Percentiles rank a stretch among this genome's conserved stretches.
Conservation (phyloP, 1,139 yeast species). For the Pichia sp. region DNA sequence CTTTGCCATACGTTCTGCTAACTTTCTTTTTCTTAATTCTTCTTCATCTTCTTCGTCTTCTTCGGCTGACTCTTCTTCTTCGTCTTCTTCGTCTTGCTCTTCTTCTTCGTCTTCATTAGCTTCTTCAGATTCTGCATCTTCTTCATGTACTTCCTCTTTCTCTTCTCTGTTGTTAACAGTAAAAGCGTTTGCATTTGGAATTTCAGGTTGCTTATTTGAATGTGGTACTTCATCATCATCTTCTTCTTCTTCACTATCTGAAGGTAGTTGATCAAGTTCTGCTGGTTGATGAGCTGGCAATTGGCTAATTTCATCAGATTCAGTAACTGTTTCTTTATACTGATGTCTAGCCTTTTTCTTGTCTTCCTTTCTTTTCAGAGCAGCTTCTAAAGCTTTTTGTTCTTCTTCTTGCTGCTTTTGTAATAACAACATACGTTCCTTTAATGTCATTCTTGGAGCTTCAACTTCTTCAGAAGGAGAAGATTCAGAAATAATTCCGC, state of each 20-base stretch:
- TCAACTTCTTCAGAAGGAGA: slow-evolving; percentile 40
- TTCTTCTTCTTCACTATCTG: slow-evolving; percentile 10
- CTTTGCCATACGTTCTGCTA: slow-evolving; percentile 94
- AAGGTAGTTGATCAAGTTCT: not conserved
- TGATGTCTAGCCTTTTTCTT: slow-evolving; percentile 37
- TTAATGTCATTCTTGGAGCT: slow-evolving; percentile 71
- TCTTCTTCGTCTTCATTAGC: slow-evolving; percentile 40
- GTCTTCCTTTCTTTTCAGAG: slow-evolving; percentile 51
- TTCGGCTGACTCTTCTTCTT: slow-evolving; percentile 30
- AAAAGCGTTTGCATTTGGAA: too few species aligned
- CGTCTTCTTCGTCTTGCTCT: slow-evolving; percentile 29
- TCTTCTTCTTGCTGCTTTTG: slow-evolving; percentile 81
- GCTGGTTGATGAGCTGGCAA: not conserved
- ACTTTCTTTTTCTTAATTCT: slow-evolving; percentile 68
- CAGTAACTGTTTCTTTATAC: not conserved
- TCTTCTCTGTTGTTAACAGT: too few species aligned
- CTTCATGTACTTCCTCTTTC: slow-evolving; percentile 13
- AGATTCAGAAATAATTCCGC: slow-evolving; percentile 19
- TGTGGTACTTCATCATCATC: slow-evolving; percentile 15
- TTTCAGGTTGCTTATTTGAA: too few species aligned
- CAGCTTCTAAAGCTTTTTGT: slow-evolving; percentile 66
- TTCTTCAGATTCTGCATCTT: slow-evolving; percentile 34
- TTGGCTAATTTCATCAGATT: not conserved
- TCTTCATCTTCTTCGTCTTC: slow-evolving; percentile 54
- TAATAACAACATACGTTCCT: slow-evolving; percentile 78